Percentiles rank a stretch among this genome's conserved stretches.
Conservation (phyloP, 1,284 basidiomycete genomes). For the Microbotryum violaceum region DNA sequence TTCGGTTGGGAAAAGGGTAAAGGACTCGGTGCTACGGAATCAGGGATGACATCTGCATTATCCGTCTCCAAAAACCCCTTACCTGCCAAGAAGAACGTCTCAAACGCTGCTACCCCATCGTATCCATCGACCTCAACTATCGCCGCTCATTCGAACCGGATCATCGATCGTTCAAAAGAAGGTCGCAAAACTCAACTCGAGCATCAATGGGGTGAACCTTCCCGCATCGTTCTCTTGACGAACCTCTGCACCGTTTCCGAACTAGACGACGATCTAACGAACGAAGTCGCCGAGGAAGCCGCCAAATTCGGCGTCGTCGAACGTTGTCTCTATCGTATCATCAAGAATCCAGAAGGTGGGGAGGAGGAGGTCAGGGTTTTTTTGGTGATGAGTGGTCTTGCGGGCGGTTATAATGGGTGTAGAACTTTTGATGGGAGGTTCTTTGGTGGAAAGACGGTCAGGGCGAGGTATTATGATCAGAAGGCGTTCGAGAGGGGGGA, state of each 20-base stretch:
- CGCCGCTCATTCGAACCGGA: constrained; percentile 18
- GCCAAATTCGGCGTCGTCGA: constrained; percentile 52
- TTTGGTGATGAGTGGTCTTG: constrained; percentile 61
- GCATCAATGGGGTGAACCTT: constrained; percentile 58
- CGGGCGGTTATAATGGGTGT: constrained; percentile 87
- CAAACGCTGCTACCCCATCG: not conserved
- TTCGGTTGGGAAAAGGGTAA: constrained; percentile 91
- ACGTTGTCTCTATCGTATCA: constrained; percentile 32
- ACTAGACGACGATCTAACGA: constrained; percentile 73
- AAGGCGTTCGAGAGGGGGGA: constrained; percentile 13
- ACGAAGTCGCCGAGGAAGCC: constrained; percentile 84
- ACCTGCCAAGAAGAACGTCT: constrained; percentile 41
- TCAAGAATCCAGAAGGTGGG: constrained; percentile 38
- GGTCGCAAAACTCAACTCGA: too few species aligned
- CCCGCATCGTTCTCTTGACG: constrained; percentile 74
- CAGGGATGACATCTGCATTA: constrained; percentile 79
- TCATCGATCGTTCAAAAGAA: too few species aligned
- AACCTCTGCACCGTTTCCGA: constrained; percentile 77
- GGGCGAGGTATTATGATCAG: constrained; percentile 35
- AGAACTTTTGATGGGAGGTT: constrained; percentile 81
- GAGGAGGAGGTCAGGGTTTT: constrained; percentile 83
- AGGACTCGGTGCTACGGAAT: constrained; percentile 72
- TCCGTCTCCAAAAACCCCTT: constrained; percentile 32
- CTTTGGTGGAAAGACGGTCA: constrained; percentile 74
- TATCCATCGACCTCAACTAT: constrained; percentile 2